Conservation (phyloP, 768 basidiomycete species). For the Auricularia auricula-judae region DNA sequence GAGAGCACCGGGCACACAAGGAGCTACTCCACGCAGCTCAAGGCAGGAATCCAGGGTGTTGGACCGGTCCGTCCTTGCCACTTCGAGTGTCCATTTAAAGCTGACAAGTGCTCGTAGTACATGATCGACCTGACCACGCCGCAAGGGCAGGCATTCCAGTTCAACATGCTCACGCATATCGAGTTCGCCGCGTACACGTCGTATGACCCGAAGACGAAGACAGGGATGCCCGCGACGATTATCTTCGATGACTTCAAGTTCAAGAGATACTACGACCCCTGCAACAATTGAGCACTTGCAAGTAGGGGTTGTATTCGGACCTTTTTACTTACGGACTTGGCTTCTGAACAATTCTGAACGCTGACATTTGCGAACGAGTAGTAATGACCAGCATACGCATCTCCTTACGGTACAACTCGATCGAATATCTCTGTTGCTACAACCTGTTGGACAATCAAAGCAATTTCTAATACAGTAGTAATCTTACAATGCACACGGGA, state of each 20-base stretch:
- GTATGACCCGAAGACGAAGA: not conserved
- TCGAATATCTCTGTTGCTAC: too few relatives aligned
- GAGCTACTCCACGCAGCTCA: not conserved
- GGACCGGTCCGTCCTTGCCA: not conserved
- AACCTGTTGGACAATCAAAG: too few relatives aligned
- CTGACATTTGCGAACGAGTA: too few relatives aligned
- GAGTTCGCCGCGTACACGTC: not conserved
- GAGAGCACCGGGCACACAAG: not conserved
- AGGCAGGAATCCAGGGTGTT: not conserved
- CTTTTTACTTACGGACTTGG: too few relatives aligned
- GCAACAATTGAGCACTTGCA: not conserved
- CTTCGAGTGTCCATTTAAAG: not conserved
- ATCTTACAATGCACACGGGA: too few relatives aligned
- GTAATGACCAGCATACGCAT: too few relatives aligned
- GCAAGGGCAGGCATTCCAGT: not conserved
- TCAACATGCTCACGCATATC: not conserved
- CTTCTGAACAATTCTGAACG: too few relatives aligned
- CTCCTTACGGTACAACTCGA: too few relatives aligned
- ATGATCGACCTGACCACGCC: not conserved
- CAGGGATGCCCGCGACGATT: not conserved
- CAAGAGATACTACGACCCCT: not conserved
- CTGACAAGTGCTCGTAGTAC: not conserved
- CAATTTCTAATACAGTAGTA: too few relatives aligned
- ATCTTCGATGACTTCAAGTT: not conserved
- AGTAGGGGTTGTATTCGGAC: too few relatives aligned